These are phyloP conservation scores for Cryphonectria naterciae DNA, from an alignment of 2,329 filamentous ascomycete species.

Conservation along the genomic window DNA sequence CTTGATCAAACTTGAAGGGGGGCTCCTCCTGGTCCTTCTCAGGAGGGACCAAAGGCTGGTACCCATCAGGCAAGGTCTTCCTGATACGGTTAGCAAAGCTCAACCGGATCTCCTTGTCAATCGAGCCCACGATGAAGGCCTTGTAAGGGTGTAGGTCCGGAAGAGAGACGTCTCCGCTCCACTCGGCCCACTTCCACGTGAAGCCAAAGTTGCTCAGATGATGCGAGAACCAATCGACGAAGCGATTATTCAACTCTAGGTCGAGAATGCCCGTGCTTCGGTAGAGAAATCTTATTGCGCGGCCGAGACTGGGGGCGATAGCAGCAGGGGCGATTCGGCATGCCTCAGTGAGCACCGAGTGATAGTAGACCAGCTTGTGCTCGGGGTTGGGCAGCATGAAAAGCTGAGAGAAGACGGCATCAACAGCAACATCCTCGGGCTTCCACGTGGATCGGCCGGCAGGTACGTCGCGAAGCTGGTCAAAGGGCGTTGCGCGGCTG, in stretches of 20 bases:
- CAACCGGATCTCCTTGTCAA: slow-evolving; percentile 96
- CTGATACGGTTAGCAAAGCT: slow-evolving; percentile 97
- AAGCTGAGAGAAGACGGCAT: slow-evolving; percentile 94
- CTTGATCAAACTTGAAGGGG: slow-evolving; percentile 85
- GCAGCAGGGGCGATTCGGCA: slow-evolving; percentile 96
- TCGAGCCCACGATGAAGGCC: slow-evolving; percentile 85
- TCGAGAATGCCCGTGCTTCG: slow-evolving; percentile 82
- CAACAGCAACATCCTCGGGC: slow-evolving; percentile 95
- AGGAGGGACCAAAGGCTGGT: slow-evolving; percentile 80
- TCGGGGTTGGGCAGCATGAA: slow-evolving; percentile 85
- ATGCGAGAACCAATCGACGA: slow-evolving; percentile 97
- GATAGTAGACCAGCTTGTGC: slow-evolving; percentile 96
- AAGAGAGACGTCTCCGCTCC: slow-evolving; percentile 83
- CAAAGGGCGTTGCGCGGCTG: slow-evolving; percentile 90
- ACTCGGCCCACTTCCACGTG: slow-evolving; percentile 99
- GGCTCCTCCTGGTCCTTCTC: slow-evolving; percentile 96
- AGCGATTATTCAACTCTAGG: slow-evolving; percentile 82
- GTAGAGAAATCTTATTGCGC: slow-evolving; percentile 92
- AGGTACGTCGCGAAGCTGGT: slow-evolving; percentile 76
- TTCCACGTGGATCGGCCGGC: slow-evolving; percentile 82
- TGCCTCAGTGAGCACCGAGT: slow-evolving; percentile 89
- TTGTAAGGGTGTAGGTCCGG: slow-evolving; percentile 83
- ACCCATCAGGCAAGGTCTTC: slow-evolving; percentile 84
- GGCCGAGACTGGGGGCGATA: slow-evolving; percentile 91
- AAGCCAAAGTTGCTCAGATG: slow-evolving; percentile 99